Conservation (phyloP, 805 yeast species). For the Zygotorulaspora sp. region DNA sequence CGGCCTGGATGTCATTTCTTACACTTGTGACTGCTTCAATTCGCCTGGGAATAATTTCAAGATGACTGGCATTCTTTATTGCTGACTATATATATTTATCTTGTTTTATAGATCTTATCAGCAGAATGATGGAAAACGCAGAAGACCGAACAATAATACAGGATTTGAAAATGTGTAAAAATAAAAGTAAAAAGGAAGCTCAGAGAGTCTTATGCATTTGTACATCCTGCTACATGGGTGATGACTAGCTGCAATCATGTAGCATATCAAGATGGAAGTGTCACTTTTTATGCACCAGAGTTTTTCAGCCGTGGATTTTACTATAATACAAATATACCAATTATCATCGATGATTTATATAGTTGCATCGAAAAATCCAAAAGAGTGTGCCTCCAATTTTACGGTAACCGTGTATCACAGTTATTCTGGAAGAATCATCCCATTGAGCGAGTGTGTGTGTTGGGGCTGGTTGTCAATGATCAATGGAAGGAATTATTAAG, state of each 20-base stretch:
- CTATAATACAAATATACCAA: constrained; percentile 3
- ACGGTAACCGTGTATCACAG: constrained; percentile 13
- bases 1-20: constrained; percentile 15
- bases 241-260: constrained; percentile 21
- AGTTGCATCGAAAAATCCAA: constrained; percentile 9
- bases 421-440: constrained; percentile 44
- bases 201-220: not conserved
- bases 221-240: not conserved
- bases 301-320: constrained; percentile 34
- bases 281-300: constrained; percentile 35
- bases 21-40: too few species aligned
- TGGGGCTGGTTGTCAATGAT: constrained; percentile 37
- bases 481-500: constrained; percentile 15
- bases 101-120: not conserved
- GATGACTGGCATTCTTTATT: too few species aligned
- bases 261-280: constrained; percentile 20
- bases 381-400: constrained; percentile 8
- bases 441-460: constrained; percentile 31
- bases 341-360: constrained; percentile 14
- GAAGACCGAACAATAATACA: constrained; percentile 2
- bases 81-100: too few species aligned
- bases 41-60: too few species aligned
- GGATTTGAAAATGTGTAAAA: too few species aligned
- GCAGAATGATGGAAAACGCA: not conserved
- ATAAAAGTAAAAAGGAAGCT: too few species aligned